phyloP scores from a whole-genome alignment of 495 filamentous ascomycete genomes.

The Entonaema liquescens region DNA sequence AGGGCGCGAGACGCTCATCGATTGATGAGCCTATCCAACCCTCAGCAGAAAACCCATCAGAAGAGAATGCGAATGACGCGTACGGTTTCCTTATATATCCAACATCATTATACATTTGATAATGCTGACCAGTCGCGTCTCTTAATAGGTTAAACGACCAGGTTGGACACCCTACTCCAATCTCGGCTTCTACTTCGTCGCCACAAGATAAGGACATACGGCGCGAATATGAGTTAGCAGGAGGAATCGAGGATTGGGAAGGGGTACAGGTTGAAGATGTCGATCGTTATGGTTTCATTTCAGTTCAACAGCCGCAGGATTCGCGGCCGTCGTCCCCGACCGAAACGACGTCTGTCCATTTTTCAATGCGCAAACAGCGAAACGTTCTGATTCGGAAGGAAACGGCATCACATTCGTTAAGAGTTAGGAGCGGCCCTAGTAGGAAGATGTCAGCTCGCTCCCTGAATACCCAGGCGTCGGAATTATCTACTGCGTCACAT shows the following conservation, averaged over 20 bases:
- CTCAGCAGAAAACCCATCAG: conserved; percentile 59
- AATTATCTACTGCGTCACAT: conserved; percentile 61
- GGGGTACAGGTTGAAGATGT: conserved; percentile 87
- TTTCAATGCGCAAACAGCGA: conserved; percentile 49
- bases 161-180: conserved; percentile 42
- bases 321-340: conserved; percentile 49
- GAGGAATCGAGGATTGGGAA: conserved; percentile 95
- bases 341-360: conserved; percentile 44
- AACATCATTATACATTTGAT: conserved; percentile 34
- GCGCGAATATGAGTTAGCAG: conserved; percentile 65
- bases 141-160: conserved; percentile 37
- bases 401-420: conserved; percentile 49
- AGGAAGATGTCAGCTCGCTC: conserved; percentile 63
- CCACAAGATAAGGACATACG: conserved; percentile 49
- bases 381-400: conserved; percentile 54
- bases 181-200: conserved; percentile 53
- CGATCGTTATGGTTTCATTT: conserved; percentile 95
- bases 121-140: conserved; percentile 43
- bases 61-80: conserved; percentile 61
- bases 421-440: conserved; percentile 50
- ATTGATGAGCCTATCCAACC: conserved; percentile 53
- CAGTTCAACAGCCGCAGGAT: conserved; percentile 50
- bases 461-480: conserved; percentile 60
- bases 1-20: conserved; percentile 59
- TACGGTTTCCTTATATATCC: conserved; percentile 61